Evolutionary conservation across 441 rosid species (phyloP).

Genomic region (Cnidoscolus chayamansa): DNA sequence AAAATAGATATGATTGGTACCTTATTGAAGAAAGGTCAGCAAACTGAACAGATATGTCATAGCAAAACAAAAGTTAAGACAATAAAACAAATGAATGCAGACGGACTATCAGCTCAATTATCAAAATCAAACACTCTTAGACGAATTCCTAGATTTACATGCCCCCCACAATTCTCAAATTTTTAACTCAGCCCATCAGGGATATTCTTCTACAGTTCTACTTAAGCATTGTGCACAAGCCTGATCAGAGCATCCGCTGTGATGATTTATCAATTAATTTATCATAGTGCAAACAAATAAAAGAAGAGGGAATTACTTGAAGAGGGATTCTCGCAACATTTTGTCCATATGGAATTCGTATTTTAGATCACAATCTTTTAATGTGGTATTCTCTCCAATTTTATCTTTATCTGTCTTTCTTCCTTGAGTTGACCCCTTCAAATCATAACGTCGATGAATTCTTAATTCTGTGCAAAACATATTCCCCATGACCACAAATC

Average conservation of each 20-base stretch:
- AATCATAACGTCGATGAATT: constrained; percentile 88
- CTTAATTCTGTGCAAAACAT: constrained; percentile 96
- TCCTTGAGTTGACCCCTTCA: constrained; percentile 88
- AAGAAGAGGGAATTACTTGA: constrained; percentile 46
- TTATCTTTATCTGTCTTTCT: constrained; percentile 69
- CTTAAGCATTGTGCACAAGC: background rate
- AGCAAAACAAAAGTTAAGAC: background rate
- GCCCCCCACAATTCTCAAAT: background rate
- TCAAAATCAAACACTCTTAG: no score
- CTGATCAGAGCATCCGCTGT: background rate
- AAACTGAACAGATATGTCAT: no score
- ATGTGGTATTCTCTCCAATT: constrained; percentile 62
- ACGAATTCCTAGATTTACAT: background rate
- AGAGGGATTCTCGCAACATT: constrained; percentile 65
- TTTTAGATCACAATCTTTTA: constrained; percentile 83
- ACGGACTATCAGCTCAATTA: background rate
- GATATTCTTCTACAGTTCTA: background rate
- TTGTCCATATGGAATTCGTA: constrained; percentile 92
- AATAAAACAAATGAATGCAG: background rate
- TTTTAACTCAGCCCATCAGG: background rate
- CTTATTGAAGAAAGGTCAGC: background rate
- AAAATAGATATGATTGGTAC: background rate
- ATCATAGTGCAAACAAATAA: background rate
- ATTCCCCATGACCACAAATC: constrained; percentile 98
- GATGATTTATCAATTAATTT: background rate